A percentile compares a stretch with the other conserved stretches of the same genome.
phyloP scores from a whole-genome alignment of 495 filamentous ascomycete species.

The Hypoxylon crocopeplum region DNA sequence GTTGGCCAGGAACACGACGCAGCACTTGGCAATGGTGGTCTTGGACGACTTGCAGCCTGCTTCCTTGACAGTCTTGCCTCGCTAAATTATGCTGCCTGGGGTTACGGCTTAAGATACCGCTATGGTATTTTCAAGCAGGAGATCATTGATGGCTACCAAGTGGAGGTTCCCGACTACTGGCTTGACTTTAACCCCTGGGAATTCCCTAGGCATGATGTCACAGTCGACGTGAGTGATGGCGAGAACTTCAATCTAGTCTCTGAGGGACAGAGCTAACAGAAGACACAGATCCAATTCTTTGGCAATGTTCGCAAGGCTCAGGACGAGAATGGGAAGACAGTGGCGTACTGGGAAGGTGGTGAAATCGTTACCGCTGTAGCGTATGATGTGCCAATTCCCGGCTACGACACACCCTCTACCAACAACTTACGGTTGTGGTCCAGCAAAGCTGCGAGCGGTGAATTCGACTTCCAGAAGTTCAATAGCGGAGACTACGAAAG shows the following conservation, averaged over 20 bases:
- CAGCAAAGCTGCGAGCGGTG: conserved; percentile 93
- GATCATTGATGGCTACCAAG: conserved; percentile 95
- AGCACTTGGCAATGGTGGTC: conserved; percentile 92
- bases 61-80: conserved; percentile 96
- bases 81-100: conserved; percentile 95
- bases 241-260: not conserved
- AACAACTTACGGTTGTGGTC: conserved; percentile 98
- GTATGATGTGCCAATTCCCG: conserved; percentile 94
- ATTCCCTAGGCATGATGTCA: conserved; percentile 93
- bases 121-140: conserved; percentile 99
- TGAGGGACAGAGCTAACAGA: conserved; percentile 20
- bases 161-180: conserved; percentile 98
- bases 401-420: conserved; percentile 85
- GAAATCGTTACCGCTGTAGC: conserved; percentile 93
- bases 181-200: conserved; percentile 99
- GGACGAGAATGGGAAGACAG: conserved; percentile 76
- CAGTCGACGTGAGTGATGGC: conserved; percentile 68
- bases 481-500: conserved; percentile 98
- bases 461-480: conserved; percentile 99
- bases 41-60: conserved; percentile 93
- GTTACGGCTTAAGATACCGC: conserved; percentile 91
- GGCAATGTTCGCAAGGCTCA: conserved; percentile 75
- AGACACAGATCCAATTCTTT: conserved; percentile 82
- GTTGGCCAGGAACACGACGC: conserved; percentile 96
- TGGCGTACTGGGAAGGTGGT: conserved; percentile 84